A percentile compares a stretch with the other conserved stretches of the same genome.
These are phyloP conservation scores for Pythium aristosporum DNA, from an alignment of 352 stramenopile genomes.

Conservation along the genomic window DNA sequence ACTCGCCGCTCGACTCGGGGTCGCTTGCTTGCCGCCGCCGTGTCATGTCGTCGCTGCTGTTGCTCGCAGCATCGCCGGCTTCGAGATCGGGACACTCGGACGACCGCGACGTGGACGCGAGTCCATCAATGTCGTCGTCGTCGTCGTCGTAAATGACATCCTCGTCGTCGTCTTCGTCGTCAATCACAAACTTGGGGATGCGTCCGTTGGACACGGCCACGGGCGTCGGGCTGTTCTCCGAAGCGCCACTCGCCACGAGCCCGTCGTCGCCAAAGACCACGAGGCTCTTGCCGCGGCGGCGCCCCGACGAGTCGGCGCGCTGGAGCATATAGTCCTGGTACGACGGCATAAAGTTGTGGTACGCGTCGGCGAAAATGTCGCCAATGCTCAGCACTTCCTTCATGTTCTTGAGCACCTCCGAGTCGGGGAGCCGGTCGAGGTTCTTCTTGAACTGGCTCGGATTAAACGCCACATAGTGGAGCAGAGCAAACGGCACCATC, in stretches of 20 bases:
- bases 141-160: constrained; percentile 4
- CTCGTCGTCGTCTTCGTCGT: constrained; percentile 70
- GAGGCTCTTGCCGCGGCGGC: constrained; percentile 37
- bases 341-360: constrained; percentile 88
- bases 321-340: constrained; percentile 88
- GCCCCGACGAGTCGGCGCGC: constrained; percentile 50
- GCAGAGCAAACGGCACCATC: constrained; percentile 83
- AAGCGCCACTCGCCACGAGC: constrained; percentile 36
- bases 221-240: constrained; percentile 53
- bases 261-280: constrained; percentile 47
- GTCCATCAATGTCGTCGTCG: constrained; percentile 5
- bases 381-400: constrained; percentile 84
- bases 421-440: constrained; percentile 65
- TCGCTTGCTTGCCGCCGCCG: not conserved
- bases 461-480: constrained; percentile 82
- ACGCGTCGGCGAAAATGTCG: constrained; percentile 77
- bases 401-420: constrained; percentile 87
- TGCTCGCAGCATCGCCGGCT: constrained; percentile 4
- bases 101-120: constrained; percentile 23
- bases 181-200: constrained; percentile 68
- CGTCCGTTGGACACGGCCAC: constrained; percentile 55
- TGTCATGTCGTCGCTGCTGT: not conserved
- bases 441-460: constrained; percentile 83
- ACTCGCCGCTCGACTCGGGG: not conserved
- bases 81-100: constrained; percentile 25